These are phyloP conservation scores for Gigaspora rosea DNA, from an alignment of 192 early-diverging fungal species.

Conservation along the genomic window DNA sequence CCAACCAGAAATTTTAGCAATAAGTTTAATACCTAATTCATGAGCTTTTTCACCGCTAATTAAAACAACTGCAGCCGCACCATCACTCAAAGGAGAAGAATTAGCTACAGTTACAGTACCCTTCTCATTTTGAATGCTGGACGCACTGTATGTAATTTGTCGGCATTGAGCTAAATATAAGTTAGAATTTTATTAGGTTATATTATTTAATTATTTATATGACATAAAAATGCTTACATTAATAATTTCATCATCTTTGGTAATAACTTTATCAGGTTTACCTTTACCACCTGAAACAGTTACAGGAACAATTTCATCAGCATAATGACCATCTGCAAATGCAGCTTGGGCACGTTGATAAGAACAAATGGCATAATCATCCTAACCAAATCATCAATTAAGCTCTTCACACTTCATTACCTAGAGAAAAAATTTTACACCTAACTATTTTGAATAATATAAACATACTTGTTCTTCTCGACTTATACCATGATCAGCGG, in stretches of 20 bases:
- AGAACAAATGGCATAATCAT: slow-evolving; percentile 71
- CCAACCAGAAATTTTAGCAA: slow-evolving; percentile 64
- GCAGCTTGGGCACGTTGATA: slow-evolving; percentile 79
- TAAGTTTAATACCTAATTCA: slow-evolving; percentile 51
- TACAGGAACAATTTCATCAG: slow-evolving; percentile 71
- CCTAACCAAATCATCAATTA: slow-evolving; percentile 34
- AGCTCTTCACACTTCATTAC: background rate
- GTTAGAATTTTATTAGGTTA: background rate
- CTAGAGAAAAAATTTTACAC: background rate
- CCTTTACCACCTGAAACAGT: slow-evolving; percentile 69
- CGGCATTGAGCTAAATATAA: slow-evolving; percentile 60
- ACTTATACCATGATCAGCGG: slow-evolving; percentile 72
- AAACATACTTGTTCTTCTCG: slow-evolving; percentile 68
- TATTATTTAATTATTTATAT: background rate
- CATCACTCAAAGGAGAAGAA: slow-evolving; percentile 79
- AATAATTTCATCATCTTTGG: slow-evolving; percentile 63
- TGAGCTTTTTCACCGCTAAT: slow-evolving; percentile 64
- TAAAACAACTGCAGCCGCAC: slow-evolving; percentile 75
- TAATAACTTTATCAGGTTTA: slow-evolving; percentile 61
- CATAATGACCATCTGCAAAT: slow-evolving; percentile 58
- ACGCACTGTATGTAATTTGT: slow-evolving; percentile 85
- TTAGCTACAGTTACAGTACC: slow-evolving; percentile 94
- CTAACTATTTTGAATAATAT: background rate
- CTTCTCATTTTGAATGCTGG: slow-evolving; percentile 80
- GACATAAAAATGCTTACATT: slow-evolving; percentile 43